A percentile compares a stretch with the other conserved stretches of the same genome.
These are phyloP conservation scores for Inonotus obliquus DNA, from an alignment of 1,284 basidiomycete species.

Conservation along the genomic window DNA sequence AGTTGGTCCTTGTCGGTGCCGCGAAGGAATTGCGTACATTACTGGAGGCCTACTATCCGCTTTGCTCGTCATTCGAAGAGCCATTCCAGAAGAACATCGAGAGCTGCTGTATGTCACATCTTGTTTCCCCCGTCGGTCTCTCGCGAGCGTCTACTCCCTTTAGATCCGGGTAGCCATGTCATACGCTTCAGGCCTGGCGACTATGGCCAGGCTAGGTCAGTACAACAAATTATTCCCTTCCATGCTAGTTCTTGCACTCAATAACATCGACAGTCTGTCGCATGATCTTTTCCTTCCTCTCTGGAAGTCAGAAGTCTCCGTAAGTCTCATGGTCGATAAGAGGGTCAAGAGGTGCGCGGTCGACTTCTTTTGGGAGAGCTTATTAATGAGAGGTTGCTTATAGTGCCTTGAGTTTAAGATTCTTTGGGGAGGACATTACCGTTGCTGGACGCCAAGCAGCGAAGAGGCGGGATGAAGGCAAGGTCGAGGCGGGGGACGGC, in stretches of 20 bases:
- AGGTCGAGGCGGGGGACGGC: constrained; percentile 6
- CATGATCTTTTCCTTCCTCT: constrained; percentile 80
- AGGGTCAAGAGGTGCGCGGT: constrained; percentile 77
- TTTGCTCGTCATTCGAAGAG: constrained; percentile 58
- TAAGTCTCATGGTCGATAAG: constrained; percentile 92
- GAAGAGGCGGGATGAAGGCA: constrained; percentile 30
- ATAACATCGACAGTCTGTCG: constrained; percentile 44
- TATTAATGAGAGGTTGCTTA: neutral
- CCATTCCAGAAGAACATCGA: constrained; percentile 51
- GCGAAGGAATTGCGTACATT: constrained; percentile 61
- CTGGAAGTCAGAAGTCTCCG: constrained; percentile 85
- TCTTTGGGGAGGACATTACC: constrained; percentile 77
- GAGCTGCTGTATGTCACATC: constrained; percentile 40
- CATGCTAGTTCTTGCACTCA: neutral
- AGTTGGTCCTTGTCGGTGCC: constrained; percentile 58
- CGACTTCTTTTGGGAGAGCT: neutral
- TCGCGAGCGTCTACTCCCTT: neutral
- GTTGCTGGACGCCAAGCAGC: constrained; percentile 37
- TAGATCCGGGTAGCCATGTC: constrained; percentile 71
- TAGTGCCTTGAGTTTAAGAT: constrained; percentile 71
- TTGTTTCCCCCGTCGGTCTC: constrained; percentile 11
- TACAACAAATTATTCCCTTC: neutral
- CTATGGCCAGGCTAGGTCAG: constrained; percentile 48
- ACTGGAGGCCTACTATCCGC: constrained; percentile 74
- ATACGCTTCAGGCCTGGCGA: constrained; percentile 59